phyloP scores from a whole-genome alignment of 2,329 filamentous ascomycete genomes.

The Claviceps maximensis region DNA sequence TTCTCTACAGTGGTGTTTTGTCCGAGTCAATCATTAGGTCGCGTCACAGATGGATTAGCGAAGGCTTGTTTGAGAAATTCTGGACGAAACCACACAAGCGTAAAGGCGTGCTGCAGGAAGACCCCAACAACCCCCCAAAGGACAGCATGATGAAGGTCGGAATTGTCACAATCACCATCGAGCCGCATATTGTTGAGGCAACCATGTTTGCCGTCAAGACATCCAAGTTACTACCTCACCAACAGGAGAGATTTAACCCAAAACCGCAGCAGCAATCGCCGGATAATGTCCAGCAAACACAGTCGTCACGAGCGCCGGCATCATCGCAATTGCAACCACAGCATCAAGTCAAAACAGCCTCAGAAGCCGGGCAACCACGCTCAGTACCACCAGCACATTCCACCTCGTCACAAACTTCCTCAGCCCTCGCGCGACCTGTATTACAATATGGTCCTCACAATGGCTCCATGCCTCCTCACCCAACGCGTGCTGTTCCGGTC shows the following conservation, averaged over 20 bases:
- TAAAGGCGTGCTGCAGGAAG: constrained; percentile 50
- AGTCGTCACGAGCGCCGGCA: not conserved
- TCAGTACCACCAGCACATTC: not conserved
- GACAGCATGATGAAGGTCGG: constrained; percentile 63
- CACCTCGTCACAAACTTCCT: not conserved
- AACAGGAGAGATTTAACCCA: constrained; percentile 10
- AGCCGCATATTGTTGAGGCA: constrained; percentile 69
- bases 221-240: constrained; percentile 33
- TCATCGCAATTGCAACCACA: constrained; percentile 9
- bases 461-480: constrained; percentile 44
- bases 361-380: not conserved
- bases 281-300: constrained; percentile 10
- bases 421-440: constrained; percentile 33
- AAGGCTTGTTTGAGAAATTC: constrained; percentile 63
- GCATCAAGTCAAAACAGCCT: constrained; percentile 8
- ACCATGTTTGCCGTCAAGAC: constrained; percentile 62
- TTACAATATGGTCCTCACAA: constrained; percentile 54
- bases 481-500: constrained; percentile 16
- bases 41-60: constrained; percentile 57
- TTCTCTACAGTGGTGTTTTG: constrained; percentile 50
- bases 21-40: constrained; percentile 61
- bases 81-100: constrained; percentile 61
- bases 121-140: constrained; percentile 53
- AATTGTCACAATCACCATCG: constrained; percentile 59
- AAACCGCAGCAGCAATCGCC: constrained; percentile 5